Conservation (phyloP, 1,284 basidiomycete species). For the Exobasidium cylindrosporum region DNA sequence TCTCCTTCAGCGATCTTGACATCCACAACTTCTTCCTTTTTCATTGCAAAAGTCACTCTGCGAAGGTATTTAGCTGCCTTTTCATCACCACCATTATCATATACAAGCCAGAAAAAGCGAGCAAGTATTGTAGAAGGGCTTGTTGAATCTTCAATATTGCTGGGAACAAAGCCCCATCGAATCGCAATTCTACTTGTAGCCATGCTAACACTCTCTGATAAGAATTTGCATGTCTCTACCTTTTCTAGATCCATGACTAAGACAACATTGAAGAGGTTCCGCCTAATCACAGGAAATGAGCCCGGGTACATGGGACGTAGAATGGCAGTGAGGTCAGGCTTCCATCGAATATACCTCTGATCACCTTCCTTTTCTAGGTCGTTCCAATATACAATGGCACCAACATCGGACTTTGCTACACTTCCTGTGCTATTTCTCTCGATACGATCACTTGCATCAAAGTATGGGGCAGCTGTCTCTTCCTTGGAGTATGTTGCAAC, state of each 20-base stretch:
- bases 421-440: constrained; percentile 16
- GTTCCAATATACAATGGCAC: constrained; percentile 77
- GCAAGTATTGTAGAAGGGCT: constrained; percentile 26
- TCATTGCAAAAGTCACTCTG: constrained; percentile 17
- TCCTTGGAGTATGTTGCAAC: constrained; percentile 21
- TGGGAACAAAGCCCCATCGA: constrained; percentile 47
- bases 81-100: constrained; percentile 24
- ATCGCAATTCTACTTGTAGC: constrained; percentile 32
- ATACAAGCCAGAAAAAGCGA: constrained; percentile 36
- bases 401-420: constrained; percentile 44
- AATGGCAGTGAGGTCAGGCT: not conserved
- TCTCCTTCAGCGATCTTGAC: constrained; percentile 24
- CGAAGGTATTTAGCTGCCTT: constrained; percentile 27
- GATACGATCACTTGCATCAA: constrained; percentile 49
- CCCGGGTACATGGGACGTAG: constrained; percentile 43
- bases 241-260: constrained; percentile 39
- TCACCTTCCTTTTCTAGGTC: constrained; percentile 75
- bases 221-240: constrained; percentile 31
- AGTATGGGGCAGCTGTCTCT: constrained; percentile 58
- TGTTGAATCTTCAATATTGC: constrained; percentile 25
- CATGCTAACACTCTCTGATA: constrained; percentile 34
- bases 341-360: constrained; percentile 58
- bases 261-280: constrained; percentile 50
- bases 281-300: constrained; percentile 35
- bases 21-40: constrained; percentile 17